Conservation (phyloP, 768 basidiomycete species). For the Wakefieldia striispora region DNA sequence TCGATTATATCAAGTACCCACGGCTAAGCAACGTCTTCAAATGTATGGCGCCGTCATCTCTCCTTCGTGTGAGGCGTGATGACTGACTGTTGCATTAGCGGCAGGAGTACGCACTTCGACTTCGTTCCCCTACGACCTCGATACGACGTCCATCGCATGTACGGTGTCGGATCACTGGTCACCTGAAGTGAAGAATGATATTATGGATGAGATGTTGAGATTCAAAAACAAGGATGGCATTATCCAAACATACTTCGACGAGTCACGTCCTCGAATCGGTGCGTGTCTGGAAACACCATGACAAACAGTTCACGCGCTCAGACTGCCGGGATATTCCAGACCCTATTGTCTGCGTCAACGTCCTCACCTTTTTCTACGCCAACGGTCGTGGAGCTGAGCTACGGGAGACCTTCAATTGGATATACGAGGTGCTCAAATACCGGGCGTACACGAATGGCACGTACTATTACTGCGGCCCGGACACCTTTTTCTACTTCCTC, state of each 20-base stretch:
- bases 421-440: conserved; percentile 19
- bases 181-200: conserved; percentile 16
- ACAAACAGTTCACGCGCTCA: neutral
- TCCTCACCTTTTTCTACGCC: conserved; percentile 19
- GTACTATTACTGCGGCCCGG: conserved; percentile 15
- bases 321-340: conserved; percentile 1
- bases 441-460: conserved; percentile 21
- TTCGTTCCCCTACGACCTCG: conserved; percentile 16
- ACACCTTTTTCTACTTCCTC: conserved; percentile 22
- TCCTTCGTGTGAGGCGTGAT: neutral
- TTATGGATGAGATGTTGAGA: conserved; percentile 19
- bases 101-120: conserved; percentile 6
- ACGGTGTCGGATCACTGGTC: conserved; percentile 13
- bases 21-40: conserved; percentile 22
- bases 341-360: conserved; percentile 19
- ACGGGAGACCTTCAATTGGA: conserved; percentile 21
- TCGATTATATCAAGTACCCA: conserved; percentile 17
- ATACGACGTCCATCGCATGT: conserved; percentile 21
- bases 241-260: conserved; percentile 21
- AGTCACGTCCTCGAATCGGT: conserved; percentile 21
- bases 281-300: neutral
- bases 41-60: conserved; percentile 1
- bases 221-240: conserved; percentile 20
- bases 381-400: conserved; percentile 19
- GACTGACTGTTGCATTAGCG: conserved; percentile 6